Evolutionary conservation across 352 stramenopile species (phyloP).

Genomic region (Plasmopara viticola): DNA sequence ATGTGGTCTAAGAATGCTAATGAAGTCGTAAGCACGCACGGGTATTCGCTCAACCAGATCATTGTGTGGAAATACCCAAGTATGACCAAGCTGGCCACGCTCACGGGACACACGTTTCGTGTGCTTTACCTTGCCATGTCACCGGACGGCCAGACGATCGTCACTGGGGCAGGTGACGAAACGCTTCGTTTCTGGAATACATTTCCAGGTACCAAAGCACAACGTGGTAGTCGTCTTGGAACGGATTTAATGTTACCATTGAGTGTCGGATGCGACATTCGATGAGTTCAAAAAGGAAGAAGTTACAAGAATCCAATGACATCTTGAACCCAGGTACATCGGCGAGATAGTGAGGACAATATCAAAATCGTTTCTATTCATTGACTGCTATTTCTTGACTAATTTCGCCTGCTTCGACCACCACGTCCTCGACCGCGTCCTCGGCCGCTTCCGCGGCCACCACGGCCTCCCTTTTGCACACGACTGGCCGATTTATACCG

Average conservation of each 20-base stretch:
- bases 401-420: constrained; percentile 33
- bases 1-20: constrained; percentile 97
- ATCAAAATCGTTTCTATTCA: constrained; percentile 29
- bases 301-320: constrained; percentile 3
- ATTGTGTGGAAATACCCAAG: constrained; percentile 96
- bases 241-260: constrained; percentile 53
- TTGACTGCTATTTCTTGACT: constrained; percentile 9
- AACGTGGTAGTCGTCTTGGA: constrained; percentile 40
- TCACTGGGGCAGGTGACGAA: constrained; percentile 96
- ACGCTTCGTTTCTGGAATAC: constrained; percentile 97
- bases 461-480: constrained; percentile 35
- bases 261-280: constrained; percentile 49
- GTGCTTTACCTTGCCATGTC: constrained; percentile 97
- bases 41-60: constrained; percentile 97
- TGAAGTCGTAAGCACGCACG: constrained; percentile 98
- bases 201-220: constrained; percentile 84
- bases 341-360: constrained; percentile 16
- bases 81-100: constrained; percentile 94
- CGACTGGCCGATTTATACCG: constrained; percentile 77
- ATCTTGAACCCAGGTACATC: constrained; percentile 2
- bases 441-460: constrained; percentile 19
- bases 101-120: constrained; percentile 94
- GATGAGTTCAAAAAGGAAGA: constrained; percentile 22
- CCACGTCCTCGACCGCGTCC: constrained; percentile 20
- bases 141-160: constrained; percentile 95